Evolutionary conservation across 2,329 filamentous ascomycete genomes (phyloP).

Genomic region (Ceratocystiopsis brevicomis): DNA sequence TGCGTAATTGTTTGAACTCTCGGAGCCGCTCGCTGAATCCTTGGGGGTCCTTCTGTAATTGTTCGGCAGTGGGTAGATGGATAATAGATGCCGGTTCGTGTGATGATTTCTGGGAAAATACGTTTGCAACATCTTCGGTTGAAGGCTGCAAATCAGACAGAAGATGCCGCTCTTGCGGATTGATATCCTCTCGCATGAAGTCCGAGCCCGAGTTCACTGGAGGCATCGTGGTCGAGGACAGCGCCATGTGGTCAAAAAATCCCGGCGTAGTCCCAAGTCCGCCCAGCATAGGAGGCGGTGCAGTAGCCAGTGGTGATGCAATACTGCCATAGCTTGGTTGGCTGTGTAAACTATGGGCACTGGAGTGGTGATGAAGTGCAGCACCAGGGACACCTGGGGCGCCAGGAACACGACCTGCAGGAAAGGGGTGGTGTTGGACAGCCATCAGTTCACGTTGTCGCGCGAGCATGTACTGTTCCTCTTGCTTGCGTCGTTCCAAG

Average conservation of each 20-base stretch:
- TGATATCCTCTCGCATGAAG: conserved; percentile 49
- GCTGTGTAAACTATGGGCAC: conserved; percentile 86
- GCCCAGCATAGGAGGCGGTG: conserved; percentile 31
- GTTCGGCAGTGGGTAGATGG: conserved; percentile 29
- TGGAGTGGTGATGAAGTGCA: conserved; percentile 74
- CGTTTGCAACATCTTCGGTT: not conserved
- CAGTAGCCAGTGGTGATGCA: conserved; percentile 56
- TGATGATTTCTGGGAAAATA: no score
- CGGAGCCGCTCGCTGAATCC: conserved; percentile 54
- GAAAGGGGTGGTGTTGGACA: conserved; percentile 38
- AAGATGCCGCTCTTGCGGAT: conserved; percentile 32
- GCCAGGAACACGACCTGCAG: conserved; percentile 10
- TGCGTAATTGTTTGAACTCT: conserved; percentile 55
- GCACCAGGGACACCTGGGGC: conserved; percentile 21
- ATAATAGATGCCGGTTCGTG: conserved; percentile 15
- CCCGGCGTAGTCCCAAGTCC: conserved; percentile 41
- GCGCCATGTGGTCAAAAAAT: conserved; percentile 47
- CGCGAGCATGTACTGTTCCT: conserved; percentile 93
- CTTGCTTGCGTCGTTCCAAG: conserved; percentile 85
- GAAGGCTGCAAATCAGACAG: conserved; percentile 24
- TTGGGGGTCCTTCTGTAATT: conserved; percentile 34
- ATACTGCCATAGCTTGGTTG: conserved; percentile 95
- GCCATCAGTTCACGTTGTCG: conserved; percentile 86
- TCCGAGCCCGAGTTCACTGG: conserved; percentile 29
- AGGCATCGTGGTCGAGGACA: conserved; percentile 22